Conservation (phyloP, 1,284 basidiomycete genomes). For the Macrocybe sp. region DNA sequence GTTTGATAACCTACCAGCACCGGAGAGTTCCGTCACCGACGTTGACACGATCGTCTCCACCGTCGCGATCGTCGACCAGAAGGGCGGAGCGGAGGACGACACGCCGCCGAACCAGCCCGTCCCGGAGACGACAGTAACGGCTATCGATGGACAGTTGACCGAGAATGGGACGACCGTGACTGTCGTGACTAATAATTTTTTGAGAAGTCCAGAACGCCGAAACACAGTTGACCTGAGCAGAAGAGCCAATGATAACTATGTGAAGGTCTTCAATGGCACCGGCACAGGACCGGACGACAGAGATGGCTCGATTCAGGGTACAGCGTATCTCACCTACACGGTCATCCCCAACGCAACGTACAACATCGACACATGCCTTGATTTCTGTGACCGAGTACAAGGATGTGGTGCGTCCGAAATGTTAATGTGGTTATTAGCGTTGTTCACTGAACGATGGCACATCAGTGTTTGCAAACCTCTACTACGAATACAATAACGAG, state of each 20-base stretch:
- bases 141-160: slow-evolving; percentile 33
- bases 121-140: slow-evolving; percentile 32
- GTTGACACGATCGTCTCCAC: slow-evolving; percentile 29
- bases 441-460: neutral
- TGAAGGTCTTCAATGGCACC: slow-evolving; percentile 32
- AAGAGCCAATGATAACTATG: slow-evolving; percentile 24
- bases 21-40: slow-evolving; percentile 27
- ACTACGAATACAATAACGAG: slow-evolving; percentile 39
- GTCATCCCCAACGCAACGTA: slow-evolving; percentile 34
- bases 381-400: slow-evolving; percentile 26
- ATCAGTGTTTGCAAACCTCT: slow-evolving; percentile 40
- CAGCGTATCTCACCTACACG: slow-evolving; percentile 35
- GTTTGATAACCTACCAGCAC: slow-evolving; percentile 12
- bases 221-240: slow-evolving; percentile 6
- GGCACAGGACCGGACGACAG: slow-evolving; percentile 25
- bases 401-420: slow-evolving; percentile 27
- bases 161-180: slow-evolving; percentile 16
- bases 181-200: slow-evolving; percentile 4
- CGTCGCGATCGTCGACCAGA: slow-evolving; percentile 31
- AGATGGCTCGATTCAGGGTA: slow-evolving; percentile 39
- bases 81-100: slow-evolving; percentile 24
- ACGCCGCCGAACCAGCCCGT: slow-evolving; percentile 29
- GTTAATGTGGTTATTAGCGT: neutral
- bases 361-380: slow-evolving; percentile 31
- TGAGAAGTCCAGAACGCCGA: slow-evolving; percentile 1